A percentile compares a stretch with the other conserved stretches of the same genome.
phyloP scores from a whole-genome alignment of 2,329 filamentous ascomycete species.

The Sclerotinia trifoliorum region DNA sequence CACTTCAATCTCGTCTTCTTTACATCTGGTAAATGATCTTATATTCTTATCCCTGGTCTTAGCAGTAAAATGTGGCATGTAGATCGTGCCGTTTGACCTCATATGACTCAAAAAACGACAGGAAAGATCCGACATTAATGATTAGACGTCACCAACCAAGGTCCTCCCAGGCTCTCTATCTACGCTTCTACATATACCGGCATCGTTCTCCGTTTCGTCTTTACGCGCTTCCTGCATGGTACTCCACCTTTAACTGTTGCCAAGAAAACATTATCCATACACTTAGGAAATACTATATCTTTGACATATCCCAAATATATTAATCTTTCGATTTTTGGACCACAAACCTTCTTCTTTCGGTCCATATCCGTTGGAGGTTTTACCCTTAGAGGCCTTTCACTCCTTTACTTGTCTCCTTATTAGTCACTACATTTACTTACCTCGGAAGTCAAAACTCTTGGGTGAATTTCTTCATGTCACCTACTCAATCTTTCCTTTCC shows the following conservation, averaged over 20 bases:
- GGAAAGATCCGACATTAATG: slow-evolving; percentile 9
- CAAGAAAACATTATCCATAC: slow-evolving; percentile 3
- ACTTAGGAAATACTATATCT: slow-evolving; percentile 27
- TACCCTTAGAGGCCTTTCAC: not conserved
- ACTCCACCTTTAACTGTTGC: slow-evolving; percentile 13
- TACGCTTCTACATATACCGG: slow-evolving; percentile 10
- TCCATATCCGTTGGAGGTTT: slow-evolving; percentile 12
- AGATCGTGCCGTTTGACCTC: slow-evolving; percentile 17
- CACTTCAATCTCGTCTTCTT: not conserved
- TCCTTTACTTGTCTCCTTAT: not conserved
- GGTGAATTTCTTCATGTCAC: slow-evolving; percentile 17
- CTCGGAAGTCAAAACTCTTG: not conserved
- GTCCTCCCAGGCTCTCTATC: not conserved
- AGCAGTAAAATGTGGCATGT: slow-evolving; percentile 16
- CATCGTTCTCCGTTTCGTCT: slow-evolving; percentile 16
- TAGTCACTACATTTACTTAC: slow-evolving; percentile 5
- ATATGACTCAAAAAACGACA: not conserved
- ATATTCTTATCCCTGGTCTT: not conserved
- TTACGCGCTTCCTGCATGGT: slow-evolving; percentile 10
- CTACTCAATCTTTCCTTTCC: slow-evolving; percentile 12
- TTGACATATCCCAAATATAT: slow-evolving; percentile 25
- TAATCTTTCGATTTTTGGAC: slow-evolving; percentile 6
- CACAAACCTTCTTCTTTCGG: slow-evolving; percentile 7
- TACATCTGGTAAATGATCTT: not conserved
- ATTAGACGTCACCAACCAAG: slow-evolving; percentile 8